A percentile compares a stretch with the other conserved stretches of the same genome.
Evolutionary conservation across 495 filamentous ascomycete genomes (phyloP).

Genomic region (Lindgomyces ingoldianus): DNA sequence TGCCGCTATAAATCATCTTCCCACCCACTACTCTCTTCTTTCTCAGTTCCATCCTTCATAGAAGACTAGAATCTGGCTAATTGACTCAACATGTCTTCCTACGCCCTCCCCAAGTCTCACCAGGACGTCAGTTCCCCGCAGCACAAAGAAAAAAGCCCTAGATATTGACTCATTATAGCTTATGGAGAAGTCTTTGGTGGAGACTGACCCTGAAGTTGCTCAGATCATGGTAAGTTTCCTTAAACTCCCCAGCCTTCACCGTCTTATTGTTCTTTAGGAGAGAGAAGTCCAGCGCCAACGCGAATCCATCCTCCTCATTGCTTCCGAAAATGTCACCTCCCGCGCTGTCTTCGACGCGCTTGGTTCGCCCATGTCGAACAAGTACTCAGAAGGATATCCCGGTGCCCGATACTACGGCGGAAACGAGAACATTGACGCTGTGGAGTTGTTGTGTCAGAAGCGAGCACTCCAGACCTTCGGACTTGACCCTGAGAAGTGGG

Average conservation of each 20-base stretch:
- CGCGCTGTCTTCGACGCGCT: constrained; percentile 87
- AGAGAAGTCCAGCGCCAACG: constrained; percentile 95
- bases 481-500: constrained; percentile 86
- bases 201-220: constrained; percentile 87
- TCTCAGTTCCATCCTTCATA: background rate
- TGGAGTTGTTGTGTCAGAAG: constrained; percentile 94
- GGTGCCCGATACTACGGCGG: constrained; percentile 99
- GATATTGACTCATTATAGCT: constrained; percentile 69
- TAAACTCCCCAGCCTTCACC: no score
- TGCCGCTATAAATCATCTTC: background rate
- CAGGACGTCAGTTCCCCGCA: constrained; percentile 68
- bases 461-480: constrained; percentile 92
- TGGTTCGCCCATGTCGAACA: constrained; percentile 92
- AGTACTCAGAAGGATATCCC: constrained; percentile 99
- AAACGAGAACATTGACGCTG: constrained; percentile 96
- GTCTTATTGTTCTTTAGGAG: constrained; percentile 60
- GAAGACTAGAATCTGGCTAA: background rate
- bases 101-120: constrained; percentile 87
- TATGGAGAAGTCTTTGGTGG: constrained; percentile 82
- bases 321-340: constrained; percentile 88
- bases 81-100: constrained; percentile 50
- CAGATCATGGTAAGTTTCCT: constrained; percentile 77
- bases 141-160: background rate
- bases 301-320: constrained; percentile 97
- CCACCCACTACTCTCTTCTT: background rate